These are phyloP conservation scores for Scheffersomyces spartinae DNA, from an alignment of 805 yeast genomes.

Conservation along the genomic window DNA sequence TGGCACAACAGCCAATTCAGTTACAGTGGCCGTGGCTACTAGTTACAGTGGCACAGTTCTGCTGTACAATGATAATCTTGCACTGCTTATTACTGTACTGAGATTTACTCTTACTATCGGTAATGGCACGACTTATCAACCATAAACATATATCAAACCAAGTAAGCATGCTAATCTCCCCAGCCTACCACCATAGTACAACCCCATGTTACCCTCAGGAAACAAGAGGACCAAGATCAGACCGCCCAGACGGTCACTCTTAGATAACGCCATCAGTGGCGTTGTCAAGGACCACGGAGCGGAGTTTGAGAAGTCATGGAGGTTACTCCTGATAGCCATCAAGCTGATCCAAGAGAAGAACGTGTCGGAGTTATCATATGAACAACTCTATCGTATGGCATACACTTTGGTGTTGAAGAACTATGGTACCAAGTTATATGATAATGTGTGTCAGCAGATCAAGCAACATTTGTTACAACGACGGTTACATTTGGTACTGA, in stretches of 20 bases:
- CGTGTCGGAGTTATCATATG: constrained; percentile 68
- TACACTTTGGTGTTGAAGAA: constrained; percentile 66
- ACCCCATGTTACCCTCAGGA: too few relatives aligned
- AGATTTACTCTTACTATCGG: too few relatives aligned
- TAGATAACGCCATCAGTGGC: constrained; percentile 10
- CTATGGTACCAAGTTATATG: constrained; percentile 54
- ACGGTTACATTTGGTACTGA: constrained; percentile 8
- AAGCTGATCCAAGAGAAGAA: constrained; percentile 58
- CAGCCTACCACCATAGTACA: too few relatives aligned
- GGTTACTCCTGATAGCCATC: constrained; percentile 52
- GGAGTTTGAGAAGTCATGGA: constrained; percentile 62
- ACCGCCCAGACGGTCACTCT: constrained; percentile 44
- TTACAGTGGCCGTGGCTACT: too few relatives aligned
- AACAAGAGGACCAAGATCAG: constrained; percentile 47
- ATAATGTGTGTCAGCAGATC: constrained; percentile 41
- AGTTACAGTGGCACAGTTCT: too few relatives aligned
- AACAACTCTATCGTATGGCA: constrained; percentile 69
- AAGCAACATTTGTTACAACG: constrained; percentile 28
- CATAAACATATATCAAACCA: too few relatives aligned
- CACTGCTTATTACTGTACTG: too few relatives aligned
- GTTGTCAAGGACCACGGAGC: constrained; percentile 17
- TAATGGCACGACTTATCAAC: too few relatives aligned
- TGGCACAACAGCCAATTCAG: too few relatives aligned
- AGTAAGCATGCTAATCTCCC: too few relatives aligned
- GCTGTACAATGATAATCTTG: too few relatives aligned